Evolutionary conservation across 306 rosid genomes (phyloP).

Genomic region (Begonia masoniana): DNA sequence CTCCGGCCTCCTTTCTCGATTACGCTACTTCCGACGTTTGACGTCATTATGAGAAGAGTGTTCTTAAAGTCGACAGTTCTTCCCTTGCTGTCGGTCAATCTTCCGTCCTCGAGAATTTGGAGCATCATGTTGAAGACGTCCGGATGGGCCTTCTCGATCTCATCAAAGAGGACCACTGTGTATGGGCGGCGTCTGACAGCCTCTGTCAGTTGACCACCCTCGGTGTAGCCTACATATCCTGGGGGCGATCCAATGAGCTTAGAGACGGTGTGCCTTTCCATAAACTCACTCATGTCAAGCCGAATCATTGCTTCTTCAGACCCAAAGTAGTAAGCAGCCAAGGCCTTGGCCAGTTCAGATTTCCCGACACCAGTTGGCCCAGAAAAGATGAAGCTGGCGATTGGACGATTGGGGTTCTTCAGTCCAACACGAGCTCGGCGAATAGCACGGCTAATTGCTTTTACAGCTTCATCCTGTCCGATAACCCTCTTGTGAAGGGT

Average conservation of each 20-base stretch:
- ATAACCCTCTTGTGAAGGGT: slow-evolving; percentile 11
- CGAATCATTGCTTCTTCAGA: slow-evolving; percentile 5
- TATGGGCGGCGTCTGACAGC: not conserved
- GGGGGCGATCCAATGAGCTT: slow-evolving; percentile 1
- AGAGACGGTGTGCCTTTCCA: slow-evolving; percentile 3
- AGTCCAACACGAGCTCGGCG: slow-evolving; percentile 22
- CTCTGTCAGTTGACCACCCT: slow-evolving; percentile 7
- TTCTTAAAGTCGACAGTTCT: slow-evolving; percentile 4
- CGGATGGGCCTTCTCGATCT: slow-evolving; percentile 2
- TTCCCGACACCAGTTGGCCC: slow-evolving; percentile 25
- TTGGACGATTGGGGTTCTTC: slow-evolving; percentile 19
- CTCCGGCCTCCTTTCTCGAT: not conserved
- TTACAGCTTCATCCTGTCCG: slow-evolving; percentile 23
- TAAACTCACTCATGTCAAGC: slow-evolving; percentile 3
- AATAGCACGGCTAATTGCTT: slow-evolving; percentile 16
- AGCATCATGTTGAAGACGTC: slow-evolving; percentile 3
- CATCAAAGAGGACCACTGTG: slow-evolving; percentile 2
- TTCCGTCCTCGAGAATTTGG: slow-evolving; percentile 7
- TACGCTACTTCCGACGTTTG: slow-evolving; percentile 3
- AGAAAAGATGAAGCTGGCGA: slow-evolving; percentile 19
- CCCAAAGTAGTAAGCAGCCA: slow-evolving; percentile 13
- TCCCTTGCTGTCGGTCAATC: slow-evolving; percentile 6
- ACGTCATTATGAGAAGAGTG: slow-evolving; percentile 5
- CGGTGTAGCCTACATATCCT: slow-evolving; percentile 4
- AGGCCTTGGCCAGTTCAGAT: slow-evolving; percentile 15